Evolutionary conservation across 2,329 filamentous ascomycete species (phyloP).

Genomic region (Beauveria caledonica): DNA sequence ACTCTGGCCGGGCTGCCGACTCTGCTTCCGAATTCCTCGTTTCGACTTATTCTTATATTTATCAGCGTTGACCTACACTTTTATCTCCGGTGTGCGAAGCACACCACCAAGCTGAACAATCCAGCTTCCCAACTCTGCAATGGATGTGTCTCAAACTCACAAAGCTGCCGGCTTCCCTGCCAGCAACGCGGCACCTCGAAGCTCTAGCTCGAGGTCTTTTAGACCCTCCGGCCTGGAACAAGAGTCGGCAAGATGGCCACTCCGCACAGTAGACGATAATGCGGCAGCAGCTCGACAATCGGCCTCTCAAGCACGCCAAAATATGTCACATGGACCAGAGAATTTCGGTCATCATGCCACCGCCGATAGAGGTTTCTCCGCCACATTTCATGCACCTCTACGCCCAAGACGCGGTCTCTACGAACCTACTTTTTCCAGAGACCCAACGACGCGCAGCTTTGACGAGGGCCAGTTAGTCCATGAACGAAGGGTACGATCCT

Average conservation of each 20-base stretch:
- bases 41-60: constrained; percentile 3
- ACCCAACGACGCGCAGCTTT: constrained; percentile 21
- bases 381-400: constrained; percentile 22
- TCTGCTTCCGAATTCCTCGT: not conserved
- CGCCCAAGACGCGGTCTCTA: constrained; percentile 23
- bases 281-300: not conserved
- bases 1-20: not conserved
- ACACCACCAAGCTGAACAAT: not conserved
- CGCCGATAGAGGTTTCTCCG: constrained; percentile 14
- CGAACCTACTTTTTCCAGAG: constrained; percentile 22
- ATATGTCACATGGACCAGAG: not conserved
- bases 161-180: not conserved
- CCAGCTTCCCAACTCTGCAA: not conserved
- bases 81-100: not conserved
- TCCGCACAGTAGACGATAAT: constrained; percentile 6
- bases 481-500: constrained; percentile 39
- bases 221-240: not conserved
- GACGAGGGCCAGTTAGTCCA: constrained; percentile 28
- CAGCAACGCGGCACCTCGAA: not conserved
- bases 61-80: not conserved
- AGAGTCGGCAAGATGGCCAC: not conserved
- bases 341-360: not conserved
- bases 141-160: not conserved
- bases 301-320: not conserved
- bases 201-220: not conserved